These are phyloP conservation scores for Wickerhamiella bombiphila DNA, from an alignment of 805 yeast species.

Conservation along the genomic window DNA sequence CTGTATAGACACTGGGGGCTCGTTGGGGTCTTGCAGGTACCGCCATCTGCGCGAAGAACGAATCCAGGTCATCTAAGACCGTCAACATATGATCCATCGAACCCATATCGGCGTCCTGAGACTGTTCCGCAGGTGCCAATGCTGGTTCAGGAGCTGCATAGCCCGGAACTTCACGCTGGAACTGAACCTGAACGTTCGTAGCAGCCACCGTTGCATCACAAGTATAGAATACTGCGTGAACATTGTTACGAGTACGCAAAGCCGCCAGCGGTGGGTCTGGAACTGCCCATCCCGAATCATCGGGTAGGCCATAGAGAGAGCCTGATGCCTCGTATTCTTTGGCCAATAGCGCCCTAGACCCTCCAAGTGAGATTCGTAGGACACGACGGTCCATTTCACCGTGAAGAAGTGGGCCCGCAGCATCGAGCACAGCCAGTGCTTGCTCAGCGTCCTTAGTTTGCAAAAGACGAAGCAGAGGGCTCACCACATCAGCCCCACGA, in stretches of 20 bases:
- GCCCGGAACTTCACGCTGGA: constrained; percentile 16
- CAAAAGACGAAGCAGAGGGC: constrained; percentile 68
- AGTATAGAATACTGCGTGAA: constrained; percentile 87
- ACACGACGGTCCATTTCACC: constrained; percentile 84
- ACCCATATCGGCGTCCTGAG: constrained; percentile 5
- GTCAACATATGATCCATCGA: constrained; percentile 19
- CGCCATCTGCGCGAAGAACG: constrained; percentile 16
- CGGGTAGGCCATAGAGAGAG: constrained; percentile 87
- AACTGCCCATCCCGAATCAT: constrained; percentile 91
- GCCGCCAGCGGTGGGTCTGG: constrained; percentile 91
- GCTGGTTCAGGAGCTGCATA: too few species aligned
- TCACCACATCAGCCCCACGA: constrained; percentile 86
- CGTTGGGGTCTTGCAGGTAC: neutral
- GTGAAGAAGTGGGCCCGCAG: constrained; percentile 72
- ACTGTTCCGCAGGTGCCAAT: neutral
- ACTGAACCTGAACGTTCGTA: constrained; percentile 3
- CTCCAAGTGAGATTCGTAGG: constrained; percentile 79
- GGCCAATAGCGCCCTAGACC: constrained; percentile 48
- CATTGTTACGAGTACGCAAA: constrained; percentile 76
- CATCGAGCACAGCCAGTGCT: constrained; percentile 82
- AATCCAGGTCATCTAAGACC: constrained; percentile 19
- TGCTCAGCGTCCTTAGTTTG: constrained; percentile 78
- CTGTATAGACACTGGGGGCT: neutral
- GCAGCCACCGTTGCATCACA: constrained; percentile 33
- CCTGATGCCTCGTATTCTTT: constrained; percentile 76